Base-by-base conservation (phyloP, 75 land plant species). In the Larix kaempferi region DNA sequence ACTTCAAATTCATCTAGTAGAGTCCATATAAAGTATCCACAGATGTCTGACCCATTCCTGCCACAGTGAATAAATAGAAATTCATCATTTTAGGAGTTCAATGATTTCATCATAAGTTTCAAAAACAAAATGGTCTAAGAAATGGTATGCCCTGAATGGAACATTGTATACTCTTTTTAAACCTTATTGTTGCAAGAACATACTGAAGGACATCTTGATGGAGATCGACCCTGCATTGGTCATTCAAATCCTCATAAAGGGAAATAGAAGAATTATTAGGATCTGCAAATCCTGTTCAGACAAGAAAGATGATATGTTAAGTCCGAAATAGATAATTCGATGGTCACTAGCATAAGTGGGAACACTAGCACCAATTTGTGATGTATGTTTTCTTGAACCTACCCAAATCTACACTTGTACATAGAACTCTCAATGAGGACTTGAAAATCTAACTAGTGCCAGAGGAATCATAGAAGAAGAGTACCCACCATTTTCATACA, bases 401-500 rank as follows among this genome's bases (percentile, higher is more conserved):
- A 4, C 41, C 41, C 14, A 65, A 15, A 65, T 64, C 35, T 27
- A 29, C 35, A 64, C 23, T 7, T n/a, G 25, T 6, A 61, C 5
- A 25, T n/a, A 61, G 25, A 61, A 13, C 12, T 61, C 29, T 61
- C 64, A 61, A 61, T 1, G 3, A 59, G 7, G 2, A 23, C 27
- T 23, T 61, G 12, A 13, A 61, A 21, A 64, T 16, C 35, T 15
- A 12, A 29, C 37, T 12, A 26, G 66, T 26, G 14, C 29, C 2
- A 63, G 15, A 63, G 16, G 35, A 63, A 12, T 26, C 5, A 60
- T 6, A 23, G 10, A 3, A 77, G 14, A 52, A 56, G 49, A 23
- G 1, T 5, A 21, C 59, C n/a, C 55, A 82, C 83, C 83, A 78
- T 77, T 82, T 72, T 82, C 83, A 27, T 82, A 75, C 25, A 82